A percentile compares a stretch with the other conserved stretches of the same genome.
These are phyloP conservation scores for Raphidocelis subcapitata DNA, from an alignment of 139 green algal species.

Conservation along the genomic window DNA sequence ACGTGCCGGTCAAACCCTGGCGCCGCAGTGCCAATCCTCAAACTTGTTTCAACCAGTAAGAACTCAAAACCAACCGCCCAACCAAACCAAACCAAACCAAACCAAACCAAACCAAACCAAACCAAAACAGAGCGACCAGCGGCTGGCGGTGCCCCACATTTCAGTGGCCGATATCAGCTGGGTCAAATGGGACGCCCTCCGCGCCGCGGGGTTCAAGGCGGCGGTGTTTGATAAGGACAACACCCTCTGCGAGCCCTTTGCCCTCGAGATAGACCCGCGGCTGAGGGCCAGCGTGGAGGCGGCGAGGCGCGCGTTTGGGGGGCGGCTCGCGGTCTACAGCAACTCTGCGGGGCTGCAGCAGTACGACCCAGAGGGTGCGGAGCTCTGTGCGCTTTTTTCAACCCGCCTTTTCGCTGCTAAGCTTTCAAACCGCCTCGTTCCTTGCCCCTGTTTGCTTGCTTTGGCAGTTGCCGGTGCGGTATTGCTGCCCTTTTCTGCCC, in stretches of 20 bases:
- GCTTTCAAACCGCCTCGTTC: not conserved
- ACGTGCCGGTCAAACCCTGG: too few species aligned
- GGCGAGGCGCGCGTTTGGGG: constrained; percentile 64
- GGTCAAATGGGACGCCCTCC: constrained; percentile 73
- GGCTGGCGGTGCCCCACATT: constrained; percentile 73
- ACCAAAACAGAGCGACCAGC: constrained; percentile 56
- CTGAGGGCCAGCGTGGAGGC: constrained; percentile 40
- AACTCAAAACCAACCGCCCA: too few species aligned
- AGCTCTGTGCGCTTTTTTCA: not conserved
- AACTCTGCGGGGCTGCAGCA: constrained; percentile 92
- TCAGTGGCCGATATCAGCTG: constrained; percentile 59
- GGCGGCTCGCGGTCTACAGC: constrained; percentile 76
- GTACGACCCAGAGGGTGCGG: constrained; percentile 84
- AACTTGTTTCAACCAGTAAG: too few species aligned
- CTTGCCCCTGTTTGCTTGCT: not conserved
- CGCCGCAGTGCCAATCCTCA: too few species aligned
- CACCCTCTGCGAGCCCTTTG: constrained; percentile 87
- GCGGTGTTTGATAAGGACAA: constrained; percentile 97
- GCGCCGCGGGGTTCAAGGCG: constrained; percentile 72
- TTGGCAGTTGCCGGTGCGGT: not conserved
- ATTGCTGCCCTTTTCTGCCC: too few species aligned
- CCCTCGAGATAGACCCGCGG: constrained; percentile 32
- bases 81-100: too few species aligned
- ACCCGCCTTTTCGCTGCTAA: not conserved
- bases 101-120: too few species aligned